phyloP scores from a whole-genome alignment of 192 early-diverging fungal genomes.

The Coemansia sp. region DNA sequence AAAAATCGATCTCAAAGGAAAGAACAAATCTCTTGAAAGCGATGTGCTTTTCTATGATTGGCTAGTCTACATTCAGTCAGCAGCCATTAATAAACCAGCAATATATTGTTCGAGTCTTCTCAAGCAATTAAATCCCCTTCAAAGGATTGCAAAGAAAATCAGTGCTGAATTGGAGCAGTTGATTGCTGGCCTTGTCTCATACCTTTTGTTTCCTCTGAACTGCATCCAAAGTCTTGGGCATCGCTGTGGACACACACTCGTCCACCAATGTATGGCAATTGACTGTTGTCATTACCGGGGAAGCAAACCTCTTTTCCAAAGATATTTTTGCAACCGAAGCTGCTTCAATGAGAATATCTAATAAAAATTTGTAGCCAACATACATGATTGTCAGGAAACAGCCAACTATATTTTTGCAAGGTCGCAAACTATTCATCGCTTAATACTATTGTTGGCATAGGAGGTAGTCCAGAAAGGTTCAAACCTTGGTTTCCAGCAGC shows the following conservation, averaged over 20 bases:
- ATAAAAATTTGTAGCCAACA: not conserved
- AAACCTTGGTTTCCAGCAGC: conserved; percentile 68
- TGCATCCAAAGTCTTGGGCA: not conserved
- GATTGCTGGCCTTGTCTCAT: too few relatives aligned
- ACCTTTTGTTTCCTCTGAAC: not conserved
- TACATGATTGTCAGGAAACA: not conserved
- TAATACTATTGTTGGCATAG: conserved; percentile 27
- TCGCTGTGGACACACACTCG: not conserved
- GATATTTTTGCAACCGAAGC: not conserved
- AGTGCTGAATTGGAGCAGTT: too few relatives aligned
- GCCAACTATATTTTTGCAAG: not conserved
- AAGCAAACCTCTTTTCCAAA: not conserved
- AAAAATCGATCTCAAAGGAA: not conserved
- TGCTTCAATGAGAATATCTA: not conserved
- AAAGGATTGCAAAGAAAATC: too few relatives aligned
- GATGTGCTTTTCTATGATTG: too few relatives aligned
- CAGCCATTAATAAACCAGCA: too few relatives aligned
- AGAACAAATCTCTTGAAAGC: too few relatives aligned
- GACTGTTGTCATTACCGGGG: not conserved
- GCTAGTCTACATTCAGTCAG: too few relatives aligned
- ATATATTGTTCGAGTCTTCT: too few relatives aligned
- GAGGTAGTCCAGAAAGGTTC: conserved; percentile 59
- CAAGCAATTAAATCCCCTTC: too few relatives aligned
- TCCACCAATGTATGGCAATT: not conserved
- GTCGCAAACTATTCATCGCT: not conserved